Evolutionary conservation across 495 filamentous ascomycete genomes (phyloP).

Genomic region (Penicillium lividum): DNA sequence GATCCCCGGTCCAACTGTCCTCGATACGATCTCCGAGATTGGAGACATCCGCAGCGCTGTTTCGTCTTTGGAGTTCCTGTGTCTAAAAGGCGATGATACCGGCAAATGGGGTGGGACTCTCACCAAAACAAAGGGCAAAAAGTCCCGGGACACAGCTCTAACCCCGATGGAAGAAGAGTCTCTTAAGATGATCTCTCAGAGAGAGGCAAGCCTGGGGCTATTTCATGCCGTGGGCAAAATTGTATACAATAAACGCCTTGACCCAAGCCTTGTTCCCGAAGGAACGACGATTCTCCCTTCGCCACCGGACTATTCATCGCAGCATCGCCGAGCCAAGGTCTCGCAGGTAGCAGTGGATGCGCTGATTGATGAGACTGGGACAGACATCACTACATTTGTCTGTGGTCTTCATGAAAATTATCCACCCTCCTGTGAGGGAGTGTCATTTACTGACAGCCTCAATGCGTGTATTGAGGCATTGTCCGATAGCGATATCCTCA

Average conservation of each 20-base stretch:
- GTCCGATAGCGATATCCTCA: conserved; percentile 84
- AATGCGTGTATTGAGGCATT: conserved; percentile 80
- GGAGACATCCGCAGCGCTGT: conserved; percentile 93
- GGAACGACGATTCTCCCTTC: conserved; percentile 34
- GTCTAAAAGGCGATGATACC: conserved; percentile 66
- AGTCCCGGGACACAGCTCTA: conserved; percentile 49
- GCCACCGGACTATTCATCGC: conserved; percentile 64
- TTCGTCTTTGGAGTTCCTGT: conserved; percentile 86
- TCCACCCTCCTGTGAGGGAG: conserved; percentile 72
- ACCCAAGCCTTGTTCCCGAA: conserved; percentile 24
- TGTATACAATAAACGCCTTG: conserved; percentile 85
- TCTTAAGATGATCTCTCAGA: conserved; percentile 72
- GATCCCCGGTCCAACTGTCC: conserved; percentile 67
- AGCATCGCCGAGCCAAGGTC: conserved; percentile 60
- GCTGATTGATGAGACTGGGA: conserved; percentile 85
- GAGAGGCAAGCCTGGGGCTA: conserved; percentile 84
- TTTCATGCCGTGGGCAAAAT: conserved; percentile 97
- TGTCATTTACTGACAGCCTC: conserved; percentile 59
- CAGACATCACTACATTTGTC: conserved; percentile 84
- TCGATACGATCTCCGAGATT: conserved; percentile 74
- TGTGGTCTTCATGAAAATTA: conserved; percentile 97
- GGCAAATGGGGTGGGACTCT: conserved; percentile 69
- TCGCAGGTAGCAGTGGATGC: conserved; percentile 72
- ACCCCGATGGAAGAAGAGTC: conserved; percentile 73
- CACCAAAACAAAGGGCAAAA: conserved; percentile 53